These are phyloP conservation scores for Alternaria infectoria DNA, from an alignment of 2,329 filamentous ascomycete genomes.

Conservation along the genomic window DNA sequence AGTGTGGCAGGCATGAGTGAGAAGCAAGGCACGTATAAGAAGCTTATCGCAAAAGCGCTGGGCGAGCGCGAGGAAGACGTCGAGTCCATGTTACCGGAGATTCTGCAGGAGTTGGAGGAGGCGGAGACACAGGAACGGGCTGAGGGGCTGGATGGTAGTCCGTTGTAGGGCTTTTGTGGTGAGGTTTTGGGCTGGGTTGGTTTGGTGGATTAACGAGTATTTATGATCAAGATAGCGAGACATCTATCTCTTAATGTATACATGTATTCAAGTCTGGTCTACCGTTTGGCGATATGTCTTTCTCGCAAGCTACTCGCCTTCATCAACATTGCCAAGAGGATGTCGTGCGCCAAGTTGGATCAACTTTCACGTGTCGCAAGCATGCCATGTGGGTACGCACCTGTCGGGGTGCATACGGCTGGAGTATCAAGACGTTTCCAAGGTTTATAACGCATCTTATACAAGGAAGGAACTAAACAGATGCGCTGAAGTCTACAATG, in stretches of 20 bases:
- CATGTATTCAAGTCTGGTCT: neutral
- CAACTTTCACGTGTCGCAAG: neutral
- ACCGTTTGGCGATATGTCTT: neutral
- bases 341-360: neutral
- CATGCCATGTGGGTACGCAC: neutral
- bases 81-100: slow-evolving; percentile 64
- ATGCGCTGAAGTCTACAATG: neutral
- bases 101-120: slow-evolving; percentile 57
- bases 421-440: too few species aligned
- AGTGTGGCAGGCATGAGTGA: slow-evolving; percentile 73
- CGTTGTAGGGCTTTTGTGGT: slow-evolving; percentile 20
- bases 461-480: neutral
- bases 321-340: neutral
- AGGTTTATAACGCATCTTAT: neutral
- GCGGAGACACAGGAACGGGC: slow-evolving; percentile 50
- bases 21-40: slow-evolving; percentile 75
- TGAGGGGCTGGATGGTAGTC: slow-evolving; percentile 44
- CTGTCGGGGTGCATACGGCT: neutral
- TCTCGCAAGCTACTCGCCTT: neutral
- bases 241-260: slow-evolving; percentile 13
- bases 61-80: slow-evolving; percentile 72
- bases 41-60: slow-evolving; percentile 71
- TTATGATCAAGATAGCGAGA: slow-evolving; percentile 12
- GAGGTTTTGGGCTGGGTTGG: neutral
- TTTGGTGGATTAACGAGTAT: slow-evolving; percentile 7